A percentile compares a stretch with the other conserved stretches of the same genome.
Evolutionary conservation across 1,284 basidiomycete genomes (phyloP).

Genomic region (Fomitopsis palustris): DNA sequence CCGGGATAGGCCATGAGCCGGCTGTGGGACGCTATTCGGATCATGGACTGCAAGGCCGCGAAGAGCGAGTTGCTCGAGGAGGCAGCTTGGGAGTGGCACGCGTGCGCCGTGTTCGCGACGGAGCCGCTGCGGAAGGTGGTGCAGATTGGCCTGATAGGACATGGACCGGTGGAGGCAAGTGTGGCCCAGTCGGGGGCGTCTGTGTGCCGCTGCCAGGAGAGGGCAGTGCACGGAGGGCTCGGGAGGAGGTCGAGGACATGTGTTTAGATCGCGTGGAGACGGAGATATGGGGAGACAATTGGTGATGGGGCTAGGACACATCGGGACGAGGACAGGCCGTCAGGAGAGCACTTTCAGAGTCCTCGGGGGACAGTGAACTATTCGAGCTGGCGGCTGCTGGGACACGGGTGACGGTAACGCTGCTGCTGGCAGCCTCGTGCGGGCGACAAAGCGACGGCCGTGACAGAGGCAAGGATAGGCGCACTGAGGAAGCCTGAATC

Average conservation of each 20-base stretch:
- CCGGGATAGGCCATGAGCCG: background rate
- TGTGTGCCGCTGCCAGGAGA: background rate
- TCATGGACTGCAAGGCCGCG: background rate
- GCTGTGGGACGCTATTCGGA: background rate
- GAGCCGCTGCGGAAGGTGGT: background rate
- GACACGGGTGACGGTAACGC: background rate
- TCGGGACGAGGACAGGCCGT: background rate
- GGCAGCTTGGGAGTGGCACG: background rate
- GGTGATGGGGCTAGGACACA: background rate
- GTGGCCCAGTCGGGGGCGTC: background rate
- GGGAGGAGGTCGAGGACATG: background rate
- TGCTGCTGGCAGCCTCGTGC: background rate
- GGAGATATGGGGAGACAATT: constrained; percentile 5
- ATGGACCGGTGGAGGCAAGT: background rate
- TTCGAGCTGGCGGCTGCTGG: too few relatives aligned
- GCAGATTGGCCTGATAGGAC: background rate
- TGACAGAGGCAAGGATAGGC: background rate
- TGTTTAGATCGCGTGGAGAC: background rate
- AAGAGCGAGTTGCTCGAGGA: background rate
- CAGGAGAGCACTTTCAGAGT: background rate
- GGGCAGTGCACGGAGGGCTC: background rate
- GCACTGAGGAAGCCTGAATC: constrained; percentile 6
- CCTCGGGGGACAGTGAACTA: background rate
- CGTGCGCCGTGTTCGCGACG: background rate
- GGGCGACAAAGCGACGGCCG: background rate